These are phyloP conservation scores for Acanthamoeba lenticulata DNA, from an alignment of 208 protist genomes.

Conservation along the genomic window DNA sequence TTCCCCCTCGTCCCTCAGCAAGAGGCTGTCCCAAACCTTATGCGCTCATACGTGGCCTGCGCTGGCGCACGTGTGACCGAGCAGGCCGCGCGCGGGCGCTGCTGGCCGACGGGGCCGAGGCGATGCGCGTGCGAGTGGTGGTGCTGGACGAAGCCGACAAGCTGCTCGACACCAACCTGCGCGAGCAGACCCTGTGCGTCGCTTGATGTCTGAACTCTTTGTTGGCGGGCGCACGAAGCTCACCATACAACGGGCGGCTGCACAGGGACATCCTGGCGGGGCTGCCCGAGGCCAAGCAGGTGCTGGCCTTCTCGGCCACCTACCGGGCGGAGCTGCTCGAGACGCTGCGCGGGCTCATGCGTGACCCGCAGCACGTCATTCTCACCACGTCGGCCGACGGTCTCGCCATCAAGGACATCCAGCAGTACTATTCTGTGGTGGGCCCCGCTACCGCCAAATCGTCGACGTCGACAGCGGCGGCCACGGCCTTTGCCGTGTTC, in stretches of 20 bases:
- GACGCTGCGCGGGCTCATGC: neutral
- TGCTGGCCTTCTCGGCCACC: constrained; percentile 9
- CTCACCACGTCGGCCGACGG: neutral
- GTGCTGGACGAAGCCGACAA: constrained; percentile 54
- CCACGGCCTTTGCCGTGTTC: neutral
- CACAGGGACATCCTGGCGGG: neutral
- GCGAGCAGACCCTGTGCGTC: neutral
- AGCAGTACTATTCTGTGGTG: neutral
- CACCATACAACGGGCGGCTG: neutral
- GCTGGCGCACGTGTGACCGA: too few relatives aligned
- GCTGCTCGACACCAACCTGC: neutral
- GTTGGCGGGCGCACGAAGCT: too few relatives aligned
- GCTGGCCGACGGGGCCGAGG: neutral
- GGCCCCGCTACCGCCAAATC: too few relatives aligned
- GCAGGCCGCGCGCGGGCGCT: neutral
- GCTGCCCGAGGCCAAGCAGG: neutral
- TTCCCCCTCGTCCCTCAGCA: too few relatives aligned
- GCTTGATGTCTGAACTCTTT: too few relatives aligned
- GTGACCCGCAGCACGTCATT: neutral
- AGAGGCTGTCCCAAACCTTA: too few relatives aligned
- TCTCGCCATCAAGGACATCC: neutral
- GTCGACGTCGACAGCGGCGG: neutral
- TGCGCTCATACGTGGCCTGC: too few relatives aligned
- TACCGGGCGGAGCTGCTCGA: constrained; percentile 26
- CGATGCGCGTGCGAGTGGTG: neutral